Base-by-base conservation (phyloP, 1,284 basidiomycete species). In the Moesziomyces aphidis region DNA sequence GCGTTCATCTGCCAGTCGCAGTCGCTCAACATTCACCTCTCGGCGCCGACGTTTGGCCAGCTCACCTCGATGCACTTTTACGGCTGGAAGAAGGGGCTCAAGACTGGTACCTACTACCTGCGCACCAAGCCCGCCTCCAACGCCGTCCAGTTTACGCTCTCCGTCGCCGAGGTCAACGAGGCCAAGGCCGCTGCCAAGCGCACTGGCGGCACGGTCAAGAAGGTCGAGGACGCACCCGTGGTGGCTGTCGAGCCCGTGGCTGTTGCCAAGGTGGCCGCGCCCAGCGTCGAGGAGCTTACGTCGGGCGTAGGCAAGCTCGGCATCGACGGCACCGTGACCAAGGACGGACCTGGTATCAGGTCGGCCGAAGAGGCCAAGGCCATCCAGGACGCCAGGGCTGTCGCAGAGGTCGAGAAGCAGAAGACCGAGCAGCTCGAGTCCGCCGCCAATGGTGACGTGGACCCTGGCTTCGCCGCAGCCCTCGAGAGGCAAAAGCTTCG, bases 61-160 rank as follows among this genome's bases (percentile, higher is more conserved):
- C 88, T 99, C 61, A 81, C 81, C 21, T 80, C 93, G 78, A 99
- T 98, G 96, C 97, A 99, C 88, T 99, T 99, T 87, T 98, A 99
- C 86, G 97, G 95, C 24, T 99, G 96, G 97, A 97, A 97, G 90
- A 94, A 94, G 87, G 97, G 97, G 28, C 88, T 99, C 83, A 99
- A 99, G 90, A 99, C 97, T 0, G 97, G 83, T 47, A 77, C 78
- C 42, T 87, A 89, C 88, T 98, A 99, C 87, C 89, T 99, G 55
- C 91, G 97, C 61, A 98, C 97, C 47, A 90, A 93, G 58, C 94
- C 97, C 2, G 94, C 95, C 10, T 93, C 94, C 28, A 91, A 94
- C 83, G 97, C 97, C 44, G 95, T 97, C 86, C 95, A 99, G 87
- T 99, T 99, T 88, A 99, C 97, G 15, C 90, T 99, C 70, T 95